Percentiles rank a stretch among this genome's conserved stretches.
Conservation (phyloP, 2,329 filamentous ascomycete genomes). For the Diaporthe sp. region DNA sequence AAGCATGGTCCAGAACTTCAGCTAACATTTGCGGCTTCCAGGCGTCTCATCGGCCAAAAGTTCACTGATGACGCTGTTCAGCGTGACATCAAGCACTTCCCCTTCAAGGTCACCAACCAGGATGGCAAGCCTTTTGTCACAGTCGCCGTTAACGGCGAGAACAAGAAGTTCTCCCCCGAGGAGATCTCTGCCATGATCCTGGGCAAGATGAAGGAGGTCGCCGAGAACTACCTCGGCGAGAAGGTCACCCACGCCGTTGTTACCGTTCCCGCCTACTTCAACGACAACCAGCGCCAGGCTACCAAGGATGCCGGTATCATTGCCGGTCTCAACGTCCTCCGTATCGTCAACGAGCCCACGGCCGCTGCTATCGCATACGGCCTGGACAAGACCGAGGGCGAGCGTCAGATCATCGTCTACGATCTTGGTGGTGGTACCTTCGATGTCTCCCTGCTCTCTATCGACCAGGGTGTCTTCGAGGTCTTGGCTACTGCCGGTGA, state of each 20-base stretch:
- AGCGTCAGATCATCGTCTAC: slow-evolving; percentile 92
- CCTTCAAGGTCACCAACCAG: slow-evolving; percentile 93
- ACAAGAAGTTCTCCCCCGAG: slow-evolving; percentile 83
- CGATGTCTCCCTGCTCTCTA: slow-evolving; percentile 92
- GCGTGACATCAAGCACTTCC: slow-evolving; percentile 97
- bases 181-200: slow-evolving; percentile 86
- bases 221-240: slow-evolving; percentile 83
- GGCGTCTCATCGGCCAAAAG: slow-evolving; percentile 88
- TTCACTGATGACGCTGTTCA: slow-evolving; percentile 88
- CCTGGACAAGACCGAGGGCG: slow-evolving; percentile 85
- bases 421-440: slow-evolving; percentile 96
- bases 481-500: slow-evolving; percentile 96
- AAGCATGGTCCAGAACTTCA: not conserved
- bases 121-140: slow-evolving; percentile 89
- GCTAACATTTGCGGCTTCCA: slow-evolving; percentile 48
- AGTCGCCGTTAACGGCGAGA: slow-evolving; percentile 74
- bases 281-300: slow-evolving; percentile 96
- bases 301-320: slow-evolving; percentile 96
- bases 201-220: slow-evolving; percentile 87
- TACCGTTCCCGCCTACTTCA: slow-evolving; percentile 97
- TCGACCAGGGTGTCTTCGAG: slow-evolving; percentile 93
- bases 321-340: slow-evolving; percentile 93
- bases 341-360: slow-evolving; percentile 97
- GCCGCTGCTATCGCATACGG: slow-evolving; percentile 96
- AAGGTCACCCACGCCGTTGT: slow-evolving; percentile 90